phyloP scores from a whole-genome alignment of 495 filamentous ascomycete genomes.

The Neurospora sp. region DNA sequence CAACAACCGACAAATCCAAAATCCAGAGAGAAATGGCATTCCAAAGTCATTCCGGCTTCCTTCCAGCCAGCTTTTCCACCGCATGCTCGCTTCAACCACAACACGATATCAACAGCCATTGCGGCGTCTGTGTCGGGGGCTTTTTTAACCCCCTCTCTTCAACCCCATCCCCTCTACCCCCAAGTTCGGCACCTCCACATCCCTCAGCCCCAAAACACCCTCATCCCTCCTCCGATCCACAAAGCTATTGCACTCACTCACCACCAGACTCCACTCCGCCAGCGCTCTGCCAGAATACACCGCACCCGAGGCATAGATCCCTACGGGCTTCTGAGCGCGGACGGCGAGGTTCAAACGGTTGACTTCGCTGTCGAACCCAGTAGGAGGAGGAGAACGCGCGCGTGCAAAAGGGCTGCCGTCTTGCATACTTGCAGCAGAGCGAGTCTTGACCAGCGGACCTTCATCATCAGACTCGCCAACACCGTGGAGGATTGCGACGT shows the following conservation, averaged over 20 bases:
- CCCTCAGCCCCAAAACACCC: slow-evolving; percentile 62
- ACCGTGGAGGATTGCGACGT: slow-evolving; percentile 4
- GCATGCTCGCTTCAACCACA: neutral
- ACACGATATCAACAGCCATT: neutral
- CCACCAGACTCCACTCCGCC: slow-evolving; percentile 81
- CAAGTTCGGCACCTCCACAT: slow-evolving; percentile 81
- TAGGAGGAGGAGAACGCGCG: slow-evolving; percentile 3
- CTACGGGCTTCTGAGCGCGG: slow-evolving; percentile 27
- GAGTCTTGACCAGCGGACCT: neutral
- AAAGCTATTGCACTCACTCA: slow-evolving; percentile 86
- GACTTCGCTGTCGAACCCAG: slow-evolving; percentile 6
- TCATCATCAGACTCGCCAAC: slow-evolving; percentile 4
- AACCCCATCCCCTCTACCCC: slow-evolving; percentile 77
- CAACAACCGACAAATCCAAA: neutral
- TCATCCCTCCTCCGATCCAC: slow-evolving; percentile 78
- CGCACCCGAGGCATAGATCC: slow-evolving; percentile 27
- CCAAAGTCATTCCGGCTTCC: neutral
- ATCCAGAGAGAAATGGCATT: neutral
- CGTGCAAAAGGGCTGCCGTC: neutral
- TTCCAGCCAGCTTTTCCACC: neutral
- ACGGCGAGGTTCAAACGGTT: slow-evolving; percentile 10
- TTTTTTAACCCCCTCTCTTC: slow-evolving; percentile 17
- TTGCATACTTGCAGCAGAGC: neutral
- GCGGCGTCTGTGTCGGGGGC: neutral
- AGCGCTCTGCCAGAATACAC: slow-evolving; percentile 82